Base-by-base conservation (phyloP, 768 basidiomycete species). In the Calvatia gigantea region DNA sequence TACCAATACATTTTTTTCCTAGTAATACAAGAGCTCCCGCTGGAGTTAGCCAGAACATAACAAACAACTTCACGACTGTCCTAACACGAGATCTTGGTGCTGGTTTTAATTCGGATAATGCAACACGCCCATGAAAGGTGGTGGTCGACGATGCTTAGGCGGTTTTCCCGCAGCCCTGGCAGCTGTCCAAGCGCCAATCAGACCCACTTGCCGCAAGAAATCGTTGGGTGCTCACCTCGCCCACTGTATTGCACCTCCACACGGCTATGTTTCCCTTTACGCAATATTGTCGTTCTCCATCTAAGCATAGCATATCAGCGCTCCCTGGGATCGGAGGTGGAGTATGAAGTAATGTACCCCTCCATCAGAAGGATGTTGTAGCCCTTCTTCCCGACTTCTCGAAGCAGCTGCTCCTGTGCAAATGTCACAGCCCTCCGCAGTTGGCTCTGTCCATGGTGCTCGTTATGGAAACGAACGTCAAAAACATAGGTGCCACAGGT, bases 231-330 rank as follows among this genome's bases (percentile, higher is more conserved):
- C 76, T 66, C 63, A 81, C 80, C 85, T 58, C 85, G 77, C 5
- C 83, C 89, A 54, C 67, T 76, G 68, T 92, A 91, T 57, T 80
- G 77, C 17, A 91, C 80, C 64, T 89, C 82, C 33, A 89, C 73
- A 27, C 90, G 81, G 69, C 86, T 75, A 29, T 71, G 71, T 62
- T 82, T 83, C 50, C 79, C 84, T 62, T 75, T 80, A 54, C 87
- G 85, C 62, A 84, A 76, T 21, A 86, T 68, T 4, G 86, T 89
- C 49, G 87, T 64, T 32, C 73, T 73, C 89, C 89, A 91, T 58
- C 89, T 89, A 62, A 47, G 43, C 53, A 33, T 54, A 51, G 28
- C 27, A 39, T 51, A 33, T 49, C 37, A 53, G 58, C 27, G 56
- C 33, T 17, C 15, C 11, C 37, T n/a, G 15, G 27, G 54, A 19